Evolutionary conservation across 176 grass and related monocot species (phyloP).

Genomic region (Zoysia pacifica): DNA sequence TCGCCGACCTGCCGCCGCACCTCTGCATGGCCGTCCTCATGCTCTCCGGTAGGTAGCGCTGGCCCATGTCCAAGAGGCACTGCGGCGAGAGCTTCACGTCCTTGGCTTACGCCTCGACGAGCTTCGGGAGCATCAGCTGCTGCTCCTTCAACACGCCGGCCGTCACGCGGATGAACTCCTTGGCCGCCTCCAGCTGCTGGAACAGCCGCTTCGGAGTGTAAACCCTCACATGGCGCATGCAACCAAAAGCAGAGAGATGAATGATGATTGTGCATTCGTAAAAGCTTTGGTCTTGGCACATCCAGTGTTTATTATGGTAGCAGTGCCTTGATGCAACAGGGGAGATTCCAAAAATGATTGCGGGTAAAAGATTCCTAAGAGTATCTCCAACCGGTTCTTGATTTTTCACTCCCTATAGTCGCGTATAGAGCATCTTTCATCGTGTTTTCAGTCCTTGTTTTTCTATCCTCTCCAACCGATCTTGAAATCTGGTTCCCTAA

Average conservation of each 20-base stretch:
- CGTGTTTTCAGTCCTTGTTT: too few species aligned
- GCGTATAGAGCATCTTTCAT: too few species aligned
- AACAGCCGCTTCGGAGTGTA: slow-evolving; percentile 75
- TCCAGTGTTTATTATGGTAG: too few species aligned
- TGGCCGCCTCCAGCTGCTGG: slow-evolving; percentile 80
- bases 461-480: too few species aligned
- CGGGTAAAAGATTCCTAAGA: slow-evolving; percentile 37
- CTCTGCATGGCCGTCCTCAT: too few species aligned
- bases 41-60: slow-evolving; percentile 79
- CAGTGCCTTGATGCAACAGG: slow-evolving; percentile 51
- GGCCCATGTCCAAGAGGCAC: slow-evolving; percentile 79
- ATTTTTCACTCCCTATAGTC: too few species aligned
- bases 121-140: slow-evolving; percentile 80
- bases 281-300: slow-evolving; percentile 23
- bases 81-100: slow-evolving; percentile 76
- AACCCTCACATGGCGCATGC: slow-evolving; percentile 60
- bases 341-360: slow-evolving; percentile 43
- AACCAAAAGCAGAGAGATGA: slow-evolving; percentile 16
- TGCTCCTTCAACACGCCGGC: slow-evolving; percentile 86
- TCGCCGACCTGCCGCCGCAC: slow-evolving; percentile 64
- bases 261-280: background rate
- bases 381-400: too few species aligned
- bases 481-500: too few species aligned
- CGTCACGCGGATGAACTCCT: slow-evolving; percentile 88
- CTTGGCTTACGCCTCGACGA: slow-evolving; percentile 77